phyloP scores from a whole-genome alignment of 2,329 filamentous ascomycete genomes.

The Curvularia lunata region DNA sequence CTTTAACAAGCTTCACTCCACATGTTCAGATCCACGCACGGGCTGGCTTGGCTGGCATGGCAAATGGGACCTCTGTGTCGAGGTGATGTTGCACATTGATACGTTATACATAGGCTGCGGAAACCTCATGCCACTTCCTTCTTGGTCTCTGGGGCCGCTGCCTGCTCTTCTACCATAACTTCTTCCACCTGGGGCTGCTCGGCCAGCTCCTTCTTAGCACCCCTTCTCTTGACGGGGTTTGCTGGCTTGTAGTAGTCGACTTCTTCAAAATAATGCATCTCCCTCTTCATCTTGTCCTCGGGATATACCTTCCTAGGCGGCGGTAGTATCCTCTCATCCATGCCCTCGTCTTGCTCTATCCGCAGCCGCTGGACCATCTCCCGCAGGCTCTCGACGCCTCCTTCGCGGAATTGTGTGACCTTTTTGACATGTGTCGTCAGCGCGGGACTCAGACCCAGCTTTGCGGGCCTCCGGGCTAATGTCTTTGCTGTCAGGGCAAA shows the following conservation, averaged over 20 bases:
- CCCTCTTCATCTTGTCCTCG: conserved; percentile 32
- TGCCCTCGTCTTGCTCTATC: conserved; percentile 27
- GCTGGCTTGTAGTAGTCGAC: conserved; percentile 31
- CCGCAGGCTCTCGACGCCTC: conserved; percentile 72
- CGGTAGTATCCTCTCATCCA: conserved; percentile 37
- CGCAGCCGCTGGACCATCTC: conserved; percentile 57
- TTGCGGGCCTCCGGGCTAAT: conserved; percentile 66
- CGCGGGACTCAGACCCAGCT: conserved; percentile 68
- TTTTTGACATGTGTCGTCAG: conserved; percentile 82
- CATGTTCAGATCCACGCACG: neutral
- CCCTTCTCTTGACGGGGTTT: conserved; percentile 19
- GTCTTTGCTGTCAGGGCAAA: conserved; percentile 92
- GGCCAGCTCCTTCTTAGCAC: neutral
- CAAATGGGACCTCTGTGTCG: neutral
- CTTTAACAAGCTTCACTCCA: neutral
- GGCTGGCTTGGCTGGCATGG: neutral
- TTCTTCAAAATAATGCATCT: conserved; percentile 40
- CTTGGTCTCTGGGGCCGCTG: neutral
- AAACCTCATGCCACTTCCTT: conserved; percentile 1
- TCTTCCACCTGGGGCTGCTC: neutral
- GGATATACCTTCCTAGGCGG: conserved; percentile 43
- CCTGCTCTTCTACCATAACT: conserved; percentile 4
- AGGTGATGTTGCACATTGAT: conserved; percentile 10
- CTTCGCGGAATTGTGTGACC: conserved; percentile 75
- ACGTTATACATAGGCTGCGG: conserved; percentile 14